phyloP scores from a whole-genome alignment of 371 early-diverging fungal species.

The Caulochytrium protostelioides region DNA sequence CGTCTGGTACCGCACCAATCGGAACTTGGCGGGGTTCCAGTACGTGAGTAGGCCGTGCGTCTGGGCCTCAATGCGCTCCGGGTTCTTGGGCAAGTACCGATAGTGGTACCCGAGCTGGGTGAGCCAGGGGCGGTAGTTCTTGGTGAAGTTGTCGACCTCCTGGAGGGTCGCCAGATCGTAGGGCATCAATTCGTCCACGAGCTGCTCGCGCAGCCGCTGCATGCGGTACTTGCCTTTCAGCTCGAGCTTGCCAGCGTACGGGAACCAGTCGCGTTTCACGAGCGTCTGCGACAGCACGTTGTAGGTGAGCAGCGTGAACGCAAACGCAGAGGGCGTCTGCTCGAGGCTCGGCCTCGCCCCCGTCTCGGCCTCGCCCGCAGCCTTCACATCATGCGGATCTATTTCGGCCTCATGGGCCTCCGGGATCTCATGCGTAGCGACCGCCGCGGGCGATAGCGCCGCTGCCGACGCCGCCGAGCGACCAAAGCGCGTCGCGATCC shows the following conservation, averaged over 20 bases:
- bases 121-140: slow-evolving; percentile 5
- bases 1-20: not conserved
- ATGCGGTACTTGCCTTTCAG: not conserved
- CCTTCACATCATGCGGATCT: no score
- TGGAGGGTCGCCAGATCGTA: slow-evolving; percentile 25
- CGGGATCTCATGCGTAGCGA: no score
- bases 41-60: slow-evolving; percentile 24
- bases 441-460: no score
- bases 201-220: not conserved
- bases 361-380: no score
- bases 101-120: slow-evolving; percentile 14
- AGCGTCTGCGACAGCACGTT: slow-evolving; percentile 18
- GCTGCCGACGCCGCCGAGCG: no score
- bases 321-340: no score
- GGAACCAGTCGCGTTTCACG: slow-evolving; percentile 19
- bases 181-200: not conserved
- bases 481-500: no score
- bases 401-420: no score
- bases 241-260: slow-evolving; percentile 14
- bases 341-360: no score
- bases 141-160: slow-evolving; percentile 22
- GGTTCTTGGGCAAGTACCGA: slow-evolving; percentile 6
- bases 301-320: slow-evolving; percentile 22
- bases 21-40: slow-evolving; percentile 12
- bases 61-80: slow-evolving; percentile 4